phyloP scores from a whole-genome alignment of 805 yeast species.

The Starmerella apis region DNA sequence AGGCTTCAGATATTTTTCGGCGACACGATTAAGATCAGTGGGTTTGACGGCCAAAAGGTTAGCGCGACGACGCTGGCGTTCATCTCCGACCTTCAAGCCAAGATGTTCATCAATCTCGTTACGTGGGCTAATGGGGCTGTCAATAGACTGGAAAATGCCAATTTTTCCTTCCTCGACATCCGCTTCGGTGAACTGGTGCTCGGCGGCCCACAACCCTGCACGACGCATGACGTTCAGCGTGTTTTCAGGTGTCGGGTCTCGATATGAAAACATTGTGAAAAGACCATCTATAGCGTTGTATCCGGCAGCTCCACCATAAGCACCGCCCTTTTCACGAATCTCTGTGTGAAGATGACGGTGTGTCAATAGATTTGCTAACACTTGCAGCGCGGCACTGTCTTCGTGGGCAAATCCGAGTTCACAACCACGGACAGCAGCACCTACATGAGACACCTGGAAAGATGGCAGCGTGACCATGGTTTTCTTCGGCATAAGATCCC shows the following conservation, averaged over 20 bases:
- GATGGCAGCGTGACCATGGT: constrained; percentile 56
- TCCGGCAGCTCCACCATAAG: constrained; percentile 91
- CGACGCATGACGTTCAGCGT: constrained; percentile 52
- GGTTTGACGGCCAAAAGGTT: constrained; percentile 55
- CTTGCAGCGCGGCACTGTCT: constrained; percentile 80
- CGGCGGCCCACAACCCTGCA: constrained; percentile 42
- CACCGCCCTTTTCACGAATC: constrained; percentile 92
- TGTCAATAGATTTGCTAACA: constrained; percentile 67
- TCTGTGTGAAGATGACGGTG: constrained; percentile 80
- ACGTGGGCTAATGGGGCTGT: constrained; percentile 76
- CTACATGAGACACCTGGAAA: constrained; percentile 77
- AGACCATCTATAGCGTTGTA: constrained; percentile 74
- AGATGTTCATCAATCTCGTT: constrained; percentile 64
- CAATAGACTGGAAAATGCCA: constrained; percentile 81
- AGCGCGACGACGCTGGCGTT: constrained; percentile 69
- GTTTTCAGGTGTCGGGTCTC: constrained; percentile 80
- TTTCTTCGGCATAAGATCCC: constrained; percentile 26
- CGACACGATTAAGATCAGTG: constrained; percentile 51
- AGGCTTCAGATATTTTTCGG: constrained; percentile 46
- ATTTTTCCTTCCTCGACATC: constrained; percentile 85
- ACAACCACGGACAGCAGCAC: constrained; percentile 56
- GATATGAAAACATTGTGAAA: constrained; percentile 74
- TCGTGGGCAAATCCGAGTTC: constrained; percentile 43
- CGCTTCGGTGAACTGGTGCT: constrained; percentile 44
- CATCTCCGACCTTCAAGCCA: constrained; percentile 61